Percentiles rank a stretch among this genome's conserved stretches.
Evolutionary conservation across 2,329 filamentous ascomycete genomes (phyloP).

Genomic region (Fusarium anguioides): DNA sequence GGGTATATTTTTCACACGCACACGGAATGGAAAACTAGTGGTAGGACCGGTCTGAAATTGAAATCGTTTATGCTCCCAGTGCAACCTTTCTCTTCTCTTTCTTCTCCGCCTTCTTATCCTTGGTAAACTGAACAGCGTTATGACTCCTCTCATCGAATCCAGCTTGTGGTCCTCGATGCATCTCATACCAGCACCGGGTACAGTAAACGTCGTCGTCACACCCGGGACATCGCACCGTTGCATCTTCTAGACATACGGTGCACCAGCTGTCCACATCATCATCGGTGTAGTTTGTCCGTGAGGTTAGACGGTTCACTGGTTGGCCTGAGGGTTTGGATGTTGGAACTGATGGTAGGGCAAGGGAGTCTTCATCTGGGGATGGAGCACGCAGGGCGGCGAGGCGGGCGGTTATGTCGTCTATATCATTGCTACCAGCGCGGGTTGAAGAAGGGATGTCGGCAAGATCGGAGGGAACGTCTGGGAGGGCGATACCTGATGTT

Average conservation of each 20-base stretch:
- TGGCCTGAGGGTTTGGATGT: conserved; percentile 60
- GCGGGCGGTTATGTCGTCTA: conserved; percentile 61
- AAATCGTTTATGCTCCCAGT: conserved; percentile 49
- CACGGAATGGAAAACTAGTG: conserved; percentile 2
- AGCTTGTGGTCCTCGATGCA: conserved; percentile 76
- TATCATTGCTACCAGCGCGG: conserved; percentile 44
- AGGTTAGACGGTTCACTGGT: conserved; percentile 53
- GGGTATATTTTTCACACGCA: conserved; percentile 31
- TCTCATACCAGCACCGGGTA: conserved; percentile 81
- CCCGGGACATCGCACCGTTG: conserved; percentile 75
- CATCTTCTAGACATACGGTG: conserved; percentile 83
- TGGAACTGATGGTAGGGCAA: conserved; percentile 62
- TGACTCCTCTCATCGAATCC: conserved; percentile 78
- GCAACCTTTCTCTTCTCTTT: conserved; percentile 51
- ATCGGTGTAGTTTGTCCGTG: conserved; percentile 66
- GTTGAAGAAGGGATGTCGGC: conserved; percentile 49
- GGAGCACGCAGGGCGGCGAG: conserved; percentile 62
- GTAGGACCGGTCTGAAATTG: conserved; percentile 25
- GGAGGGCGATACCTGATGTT: conserved; percentile 53
- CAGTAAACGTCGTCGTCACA: conserved; percentile 82
- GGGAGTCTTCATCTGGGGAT: conserved; percentile 43
- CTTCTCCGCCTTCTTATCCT: conserved; percentile 49
- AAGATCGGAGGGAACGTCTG: conserved; percentile 59
- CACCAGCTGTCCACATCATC: conserved; percentile 83
- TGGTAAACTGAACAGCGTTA: conserved; percentile 69